Base-by-base conservation (phyloP, 1,284 basidiomycete genomes). In the Ustilago nuda region DNA sequence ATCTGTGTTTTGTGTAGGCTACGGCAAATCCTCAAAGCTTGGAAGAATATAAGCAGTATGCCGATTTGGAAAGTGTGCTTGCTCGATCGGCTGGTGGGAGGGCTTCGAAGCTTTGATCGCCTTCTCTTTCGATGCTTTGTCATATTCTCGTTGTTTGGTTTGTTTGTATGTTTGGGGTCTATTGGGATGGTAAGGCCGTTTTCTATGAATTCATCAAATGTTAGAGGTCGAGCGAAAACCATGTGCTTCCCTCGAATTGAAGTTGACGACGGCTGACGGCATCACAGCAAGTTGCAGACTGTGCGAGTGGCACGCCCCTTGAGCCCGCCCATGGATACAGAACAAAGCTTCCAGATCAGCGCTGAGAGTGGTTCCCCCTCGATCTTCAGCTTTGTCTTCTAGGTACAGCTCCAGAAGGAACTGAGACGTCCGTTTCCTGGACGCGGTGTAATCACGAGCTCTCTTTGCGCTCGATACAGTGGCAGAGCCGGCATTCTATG, bases 41-140 rank as follows among this genome's bases (percentile, higher is more conserved):
- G 61, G 36, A 78, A 12, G 72, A 78, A 43, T 78, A 78, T 56
- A 55, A 46, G 7, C 62, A 78, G 59, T 78, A 74, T 51, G 76
- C 76, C 5, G 68, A 78, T 51, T 62, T 78, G 11, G 76, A 78
- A 52, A 3, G 52, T 39, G 76, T 78, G 17, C n/a, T 78, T 11
- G 52, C 53, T 7, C 30, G 57, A 23, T n/a, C 55, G 30, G 45
- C 37, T 23, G 56, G 19, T 30, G 48, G 19, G 9, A 58, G 59
- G 23, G 53, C 36, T 3, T 50, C 66, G 8, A 75, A 70, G 67
- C 72, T 75, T 9, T 75, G 33, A 56, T 13, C 19, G 23, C 43
- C 12, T 7, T 45, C 8, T 19, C 43, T 45, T 19, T 6, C n/a
- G 15, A 27, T 27, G 39, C 39, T 43, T 17, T 43, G 23, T 27